Evolutionary conservation across 108 stramenopile species (phyloP).

Genomic region (Conticribra weissflogii): DNA sequence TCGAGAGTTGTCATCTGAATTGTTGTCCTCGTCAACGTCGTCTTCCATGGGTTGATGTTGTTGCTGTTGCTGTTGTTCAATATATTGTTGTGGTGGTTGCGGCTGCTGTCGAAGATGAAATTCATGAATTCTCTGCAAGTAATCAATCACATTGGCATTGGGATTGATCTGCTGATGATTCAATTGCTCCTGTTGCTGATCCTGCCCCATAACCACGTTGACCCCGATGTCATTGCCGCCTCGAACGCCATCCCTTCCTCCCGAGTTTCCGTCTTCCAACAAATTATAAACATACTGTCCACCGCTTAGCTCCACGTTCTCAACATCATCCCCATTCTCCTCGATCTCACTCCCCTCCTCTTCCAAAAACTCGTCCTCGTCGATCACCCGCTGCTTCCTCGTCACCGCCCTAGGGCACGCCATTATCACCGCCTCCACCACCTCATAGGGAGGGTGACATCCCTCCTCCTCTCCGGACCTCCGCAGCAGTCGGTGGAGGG

Average conservation of each 20-base stretch:
- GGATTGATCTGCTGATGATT: no score
- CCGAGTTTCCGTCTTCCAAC: no score
- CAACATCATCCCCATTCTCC: not conserved
- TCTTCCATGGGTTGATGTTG: not conserved
- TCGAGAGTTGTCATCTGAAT: no score
- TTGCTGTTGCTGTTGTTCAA: not conserved
- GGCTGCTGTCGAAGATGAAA: no score
- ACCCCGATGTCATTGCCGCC: no score
- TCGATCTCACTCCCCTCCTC: not conserved
- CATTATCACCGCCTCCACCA: conserved; percentile 62
- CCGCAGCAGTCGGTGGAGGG: conserved; percentile 31
- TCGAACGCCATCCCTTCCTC: no score
- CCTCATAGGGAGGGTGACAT: conserved; percentile 60
- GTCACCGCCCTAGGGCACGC: conserved; percentile 62
- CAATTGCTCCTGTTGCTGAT: no score
- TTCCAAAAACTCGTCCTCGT: conserved; percentile 36
- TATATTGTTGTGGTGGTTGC: no score
- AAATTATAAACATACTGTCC: no score
- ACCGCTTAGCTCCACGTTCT: conserved; percentile 1
- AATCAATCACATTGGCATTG: no score
- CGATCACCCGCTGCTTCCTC: conserved; percentile 37
- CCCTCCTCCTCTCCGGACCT: conserved; percentile 6
- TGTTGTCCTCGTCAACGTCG: not conserved
- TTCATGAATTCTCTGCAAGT: no score
- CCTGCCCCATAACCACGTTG: no score